Base-by-base conservation (phyloP, 805 yeast species). In the Saccharomycopsis sp. region DNA sequence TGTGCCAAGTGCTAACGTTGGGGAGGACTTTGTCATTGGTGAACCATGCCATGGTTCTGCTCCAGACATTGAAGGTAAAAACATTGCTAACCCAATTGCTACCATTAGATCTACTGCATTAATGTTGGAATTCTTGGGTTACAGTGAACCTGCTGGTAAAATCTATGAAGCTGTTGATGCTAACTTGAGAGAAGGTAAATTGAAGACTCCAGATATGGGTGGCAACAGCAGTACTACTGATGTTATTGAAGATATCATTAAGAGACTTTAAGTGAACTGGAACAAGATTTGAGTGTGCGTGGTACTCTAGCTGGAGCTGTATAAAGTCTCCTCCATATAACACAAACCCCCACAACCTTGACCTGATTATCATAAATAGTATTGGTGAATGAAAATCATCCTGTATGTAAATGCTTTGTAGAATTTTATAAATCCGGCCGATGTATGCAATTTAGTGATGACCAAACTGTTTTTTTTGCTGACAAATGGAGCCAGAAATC, bases 31-130 rank as follows among this genome's bases (percentile, higher is more conserved):
- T 61, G 97, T 94, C 52, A 87, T 93, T 61, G 98, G 98, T 63
- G 98, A 93, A 70, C 98, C 98, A 61, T 89, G 97, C 63, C 98
- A 93, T 68, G 98, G 98, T 51, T 85, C 96, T 45, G 98, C 98
- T 44, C 98, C 98, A 46, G 98, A 93, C 65, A 93, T 93, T 55
- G 96, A 89, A 63, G 98, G 98, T 57, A 81, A 75, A 66, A 93
- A 93, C 58, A 85, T 87, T 57, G 77, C 96, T 43, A 90, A 90
- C 75, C 98, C 98, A 54, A 81, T 93, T 59, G 98, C 98, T 46
- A 93, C 98, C 41, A 90, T 93, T 62, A 82, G 98, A 70, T 93
- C 98, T 24, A 81, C 97, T 48, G 98, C 97, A 46, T 74, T 93
- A 63, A 82, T 93, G 95, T 78, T 93, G 65, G 97, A 93, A 70